phyloP scores from a whole-genome alignment of 2,329 filamentous ascomycete species.

The Colletotrichum noveboracense region DNA sequence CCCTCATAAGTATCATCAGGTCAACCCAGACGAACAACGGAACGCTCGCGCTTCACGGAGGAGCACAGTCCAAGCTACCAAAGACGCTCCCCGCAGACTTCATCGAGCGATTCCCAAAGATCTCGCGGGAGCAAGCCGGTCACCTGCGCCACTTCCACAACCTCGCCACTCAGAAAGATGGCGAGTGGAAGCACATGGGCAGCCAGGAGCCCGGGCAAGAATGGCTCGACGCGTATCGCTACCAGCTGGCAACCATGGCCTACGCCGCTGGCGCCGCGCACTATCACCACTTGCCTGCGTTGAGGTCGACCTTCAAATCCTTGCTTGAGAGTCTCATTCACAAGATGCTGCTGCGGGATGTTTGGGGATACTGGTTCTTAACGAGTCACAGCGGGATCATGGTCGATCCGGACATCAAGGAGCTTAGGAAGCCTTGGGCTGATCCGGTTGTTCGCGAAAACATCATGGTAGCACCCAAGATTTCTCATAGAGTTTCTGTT shows the following conservation, averaged over 20 bases:
- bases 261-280: conserved; percentile 41
- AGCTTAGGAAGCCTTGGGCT: conserved; percentile 45
- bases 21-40: background rate
- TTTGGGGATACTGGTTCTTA: conserved; percentile 49
- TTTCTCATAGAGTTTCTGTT: too few relatives aligned
- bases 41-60: background rate
- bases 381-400: conserved; percentile 36
- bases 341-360: conserved; percentile 45
- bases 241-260: conserved; percentile 44
- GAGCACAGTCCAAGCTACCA: accelerated
- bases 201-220: conserved; percentile 41
- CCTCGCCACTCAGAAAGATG: conserved; percentile 30
- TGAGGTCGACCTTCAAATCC: conserved; percentile 36
- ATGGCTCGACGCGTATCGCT: conserved; percentile 39
- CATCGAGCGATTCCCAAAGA: conserved; percentile 14
- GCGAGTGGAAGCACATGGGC: conserved; percentile 37
- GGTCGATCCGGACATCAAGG: conserved; percentile 40
- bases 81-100: background rate
- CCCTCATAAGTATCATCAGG: background rate
- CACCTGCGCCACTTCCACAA: conserved; percentile 43
- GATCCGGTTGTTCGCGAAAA: conserved; percentile 44
- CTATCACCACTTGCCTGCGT: conserved; percentile 40
- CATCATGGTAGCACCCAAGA: too few relatives aligned
- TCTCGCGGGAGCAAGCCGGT: conserved; percentile 30
- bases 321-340: conserved; percentile 39